Base-by-base conservation (phyloP, 345 rosid species). In the Citrus medica region DNA sequence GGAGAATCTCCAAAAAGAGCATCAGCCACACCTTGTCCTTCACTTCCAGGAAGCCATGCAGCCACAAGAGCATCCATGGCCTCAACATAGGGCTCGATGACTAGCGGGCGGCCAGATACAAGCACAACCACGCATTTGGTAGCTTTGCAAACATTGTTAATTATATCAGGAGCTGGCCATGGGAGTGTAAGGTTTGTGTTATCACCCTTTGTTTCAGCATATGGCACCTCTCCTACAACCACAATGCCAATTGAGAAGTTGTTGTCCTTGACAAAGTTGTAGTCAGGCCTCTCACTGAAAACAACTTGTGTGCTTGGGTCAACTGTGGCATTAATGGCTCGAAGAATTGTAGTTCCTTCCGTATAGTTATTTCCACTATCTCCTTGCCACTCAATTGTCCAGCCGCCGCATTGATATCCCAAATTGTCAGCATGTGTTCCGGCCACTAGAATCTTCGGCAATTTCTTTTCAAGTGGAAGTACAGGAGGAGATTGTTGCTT, bases 341-440 rank as follows among this genome's bases (percentile, higher is more conserved):
- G 79, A 65, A 93, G 89, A 71, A 95, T 90, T 27, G 97, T 95
- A 16, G 93, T 92, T 30, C 95, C 93, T 7, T 24, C 59, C 1
- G 92, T 86, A 68, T 77, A 74, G 78, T 86, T 86, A 84, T 89
- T 87, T 71, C 94, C 92, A 9, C 85, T 71, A 17, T 67, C 75
- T 46, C 91, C 92, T 59, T 91, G 92, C 90, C 92, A 91, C 10
- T 87, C 79, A 51, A 89, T 88, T 27, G 93, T 87, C 95, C 93
- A 91, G 37, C 93, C 92, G 8, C 95, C 95, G 42, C 93, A 88
- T 71, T 88, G 94, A 33, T 80, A 84, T 8, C 94, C 94, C 33
- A 91, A 83, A 67, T 88, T 88, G 37, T 88, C 81, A 4, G 92
- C 90, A 55, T 89, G 92, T 63, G 82, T 76, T 30, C 95, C 92